Conservation (phyloP, 2,329 filamentous ascomycete genomes). For the Ophiostoma ips region DNA sequence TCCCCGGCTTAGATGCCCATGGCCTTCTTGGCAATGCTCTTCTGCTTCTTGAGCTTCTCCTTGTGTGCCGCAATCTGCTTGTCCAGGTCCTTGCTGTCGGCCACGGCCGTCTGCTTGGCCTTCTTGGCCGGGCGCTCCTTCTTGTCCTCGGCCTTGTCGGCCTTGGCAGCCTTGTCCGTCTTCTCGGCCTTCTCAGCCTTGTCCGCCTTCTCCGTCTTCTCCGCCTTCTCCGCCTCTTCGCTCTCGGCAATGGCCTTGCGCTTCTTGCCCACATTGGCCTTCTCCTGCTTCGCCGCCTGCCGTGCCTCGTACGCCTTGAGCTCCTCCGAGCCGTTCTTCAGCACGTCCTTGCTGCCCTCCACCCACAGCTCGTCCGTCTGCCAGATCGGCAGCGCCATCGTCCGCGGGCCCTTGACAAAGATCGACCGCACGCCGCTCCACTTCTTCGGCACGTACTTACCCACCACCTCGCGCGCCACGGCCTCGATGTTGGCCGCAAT, state of each 20-base stretch:
- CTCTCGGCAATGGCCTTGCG: constrained; percentile 32
- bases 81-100: constrained; percentile 38
- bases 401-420: constrained; percentile 83
- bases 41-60: constrained; percentile 43
- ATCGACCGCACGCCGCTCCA: constrained; percentile 77
- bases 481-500: constrained; percentile 68
- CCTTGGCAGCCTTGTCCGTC: constrained; percentile 34
- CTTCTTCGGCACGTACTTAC: constrained; percentile 70
- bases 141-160: constrained; percentile 30
- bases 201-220: constrained; percentile 31
- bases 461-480: constrained; percentile 54
- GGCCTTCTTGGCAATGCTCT: constrained; percentile 35
- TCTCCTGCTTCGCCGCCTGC: constrained; percentile 24
- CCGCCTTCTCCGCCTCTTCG: constrained; percentile 25
- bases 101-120: constrained; percentile 24
- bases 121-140: constrained; percentile 30
- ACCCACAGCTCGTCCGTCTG: constrained; percentile 82
- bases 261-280: constrained; percentile 52
- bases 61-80: constrained; percentile 47
- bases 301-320: constrained; percentile 28
- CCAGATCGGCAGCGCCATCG: constrained; percentile 86
- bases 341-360: constrained; percentile 58
- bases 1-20: constrained; percentile 11
- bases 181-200: constrained; percentile 35
- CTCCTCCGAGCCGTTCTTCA: constrained; percentile 39